Percentiles rank a stretch among this genome's conserved stretches.
Conservation (phyloP, 2,329 filamentous ascomycete species). For the Ceratocystis ficicola region DNA sequence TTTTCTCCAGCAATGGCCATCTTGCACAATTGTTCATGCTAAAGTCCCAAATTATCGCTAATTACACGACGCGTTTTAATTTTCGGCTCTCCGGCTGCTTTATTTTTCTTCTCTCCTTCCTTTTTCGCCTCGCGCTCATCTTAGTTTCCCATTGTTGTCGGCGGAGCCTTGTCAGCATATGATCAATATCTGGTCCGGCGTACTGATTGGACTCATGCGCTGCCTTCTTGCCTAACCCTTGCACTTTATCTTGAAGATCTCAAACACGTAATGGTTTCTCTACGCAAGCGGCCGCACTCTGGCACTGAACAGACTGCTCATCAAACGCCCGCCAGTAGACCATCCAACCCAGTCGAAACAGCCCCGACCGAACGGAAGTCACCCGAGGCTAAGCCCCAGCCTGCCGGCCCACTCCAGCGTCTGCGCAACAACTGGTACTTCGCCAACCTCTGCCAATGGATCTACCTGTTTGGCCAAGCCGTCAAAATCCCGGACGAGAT, state of each 20-base stretch:
- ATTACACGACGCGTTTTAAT: background rate
- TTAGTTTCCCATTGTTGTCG: background rate
- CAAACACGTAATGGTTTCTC: conserved; percentile 19
- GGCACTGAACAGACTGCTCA: conserved; percentile 10
- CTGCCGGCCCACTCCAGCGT: conserved; percentile 11
- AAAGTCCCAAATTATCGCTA: background rate
- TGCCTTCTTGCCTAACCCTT: conserved; percentile 6
- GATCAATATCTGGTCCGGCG: conserved; percentile 7
- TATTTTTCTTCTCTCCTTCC: background rate
- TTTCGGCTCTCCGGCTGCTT: background rate
- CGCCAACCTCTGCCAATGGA: conserved; percentile 85
- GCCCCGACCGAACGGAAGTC: conserved; percentile 4
- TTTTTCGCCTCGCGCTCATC: background rate
- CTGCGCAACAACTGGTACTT: conserved; percentile 94
- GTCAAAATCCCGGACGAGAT: conserved; percentile 83
- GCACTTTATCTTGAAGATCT: background rate
- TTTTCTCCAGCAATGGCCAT: conserved; percentile 2
- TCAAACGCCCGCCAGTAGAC: conserved; percentile 7
- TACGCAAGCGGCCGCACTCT: conserved; percentile 20
- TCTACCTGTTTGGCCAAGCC: conserved; percentile 76
- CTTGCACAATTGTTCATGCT: background rate
- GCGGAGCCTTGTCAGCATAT: conserved; percentile 6
- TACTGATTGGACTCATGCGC: conserved; percentile 6
- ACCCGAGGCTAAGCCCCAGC: background rate
- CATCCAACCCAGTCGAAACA: background rate